Evolutionary conservation across 2,329 filamentous ascomycete genomes (phyloP), one percentile per base, ranked within the genome.

Genomic region (Botrytis fabae): DNA sequence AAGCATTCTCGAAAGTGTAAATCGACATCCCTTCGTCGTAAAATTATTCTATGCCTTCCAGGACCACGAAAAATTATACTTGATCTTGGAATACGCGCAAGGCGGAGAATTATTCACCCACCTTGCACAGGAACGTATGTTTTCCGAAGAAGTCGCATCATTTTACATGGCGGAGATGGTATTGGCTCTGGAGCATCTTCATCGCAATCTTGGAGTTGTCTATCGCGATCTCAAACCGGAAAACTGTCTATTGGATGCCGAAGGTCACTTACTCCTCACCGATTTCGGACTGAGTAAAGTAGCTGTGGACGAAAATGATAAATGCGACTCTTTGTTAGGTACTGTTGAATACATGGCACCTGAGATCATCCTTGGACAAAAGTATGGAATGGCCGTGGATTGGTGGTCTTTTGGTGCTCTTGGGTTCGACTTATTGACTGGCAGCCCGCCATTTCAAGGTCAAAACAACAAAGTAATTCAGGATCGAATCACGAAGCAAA

Each of bases 121-220:
- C 80, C 87, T 99, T 40, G 93, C 91, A 74, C 92, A 94, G 77
- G 95, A 98, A 82, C 93, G 94, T 82, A 98, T 98, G 93, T 98
- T 99, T 78, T 88, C 92, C 22, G 95, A 98, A 83, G 87, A 93
- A 25, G 92, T 92, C 2, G 93, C 95, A 0, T 93, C 95, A 1
- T 99, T 98, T 83, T 99, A 99, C 87, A 97, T 98, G 93, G 97
- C 94, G 0, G 95, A 99, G 84, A 97, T 99, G 90, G 90, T 97
- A 7, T 89, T 99, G 38, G 97, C 96, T 44, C 88, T 99, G 64
- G 93, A 95, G 54, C 95, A 99, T 82, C 88, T 99, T 40, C 96
- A 99, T 83, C 91, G 93, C 78, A 94, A 92, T 75, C 90, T 98
- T 35, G 95, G 96, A 25, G 95, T 99, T 68, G 92, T 99, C 76